phyloP scores from a whole-genome alignment of 1,139 yeast species.

The Saccharomyces hybrid region DNA sequence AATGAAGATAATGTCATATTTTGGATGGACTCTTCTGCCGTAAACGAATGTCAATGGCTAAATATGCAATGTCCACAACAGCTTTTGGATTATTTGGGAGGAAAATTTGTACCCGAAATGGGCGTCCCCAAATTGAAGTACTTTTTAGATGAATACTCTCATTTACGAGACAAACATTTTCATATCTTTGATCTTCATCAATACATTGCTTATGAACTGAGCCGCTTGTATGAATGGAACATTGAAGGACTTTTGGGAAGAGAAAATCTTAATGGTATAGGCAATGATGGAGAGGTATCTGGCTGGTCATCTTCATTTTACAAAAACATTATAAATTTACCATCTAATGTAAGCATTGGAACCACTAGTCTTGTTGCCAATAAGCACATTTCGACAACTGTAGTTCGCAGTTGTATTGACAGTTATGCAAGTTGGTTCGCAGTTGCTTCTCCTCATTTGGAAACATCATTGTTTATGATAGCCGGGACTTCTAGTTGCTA shows the following conservation, averaged over 20 bases:
- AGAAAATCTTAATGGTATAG: conserved; percentile 11
- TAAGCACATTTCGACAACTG: conserved; percentile 5
- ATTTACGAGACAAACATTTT: conserved; percentile 7
- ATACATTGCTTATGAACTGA: conserved; percentile 39
- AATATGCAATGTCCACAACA: conserved; percentile 24
- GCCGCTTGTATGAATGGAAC: conserved; percentile 12
- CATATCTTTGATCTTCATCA: conserved; percentile 45
- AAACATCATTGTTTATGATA: conserved; percentile 38
- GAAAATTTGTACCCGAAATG: conserved; percentile 47
- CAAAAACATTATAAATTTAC: conserved; percentile 17
- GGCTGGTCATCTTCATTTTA: conserved; percentile 41
- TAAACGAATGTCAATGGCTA: conserved; percentile 32
- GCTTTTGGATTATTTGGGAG: conserved; percentile 35
- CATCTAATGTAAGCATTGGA: conserved; percentile 13
- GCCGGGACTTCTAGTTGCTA: conserved; percentile 60
- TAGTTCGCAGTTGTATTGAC: conserved; percentile 38
- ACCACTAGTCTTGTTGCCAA: conserved; percentile 23
- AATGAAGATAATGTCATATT: conserved; percentile 39
- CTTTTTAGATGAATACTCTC: conserved; percentile 28
- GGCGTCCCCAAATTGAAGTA: conserved; percentile 46
- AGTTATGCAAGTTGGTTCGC: conserved; percentile 51
- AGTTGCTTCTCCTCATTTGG: conserved; percentile 23
- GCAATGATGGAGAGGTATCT: conserved; percentile 46
- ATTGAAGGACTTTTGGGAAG: neutral
- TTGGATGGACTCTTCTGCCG: conserved; percentile 54